phyloP scores from a whole-genome alignment of 805 yeast genomes.

The Clavispora fructus region DNA sequence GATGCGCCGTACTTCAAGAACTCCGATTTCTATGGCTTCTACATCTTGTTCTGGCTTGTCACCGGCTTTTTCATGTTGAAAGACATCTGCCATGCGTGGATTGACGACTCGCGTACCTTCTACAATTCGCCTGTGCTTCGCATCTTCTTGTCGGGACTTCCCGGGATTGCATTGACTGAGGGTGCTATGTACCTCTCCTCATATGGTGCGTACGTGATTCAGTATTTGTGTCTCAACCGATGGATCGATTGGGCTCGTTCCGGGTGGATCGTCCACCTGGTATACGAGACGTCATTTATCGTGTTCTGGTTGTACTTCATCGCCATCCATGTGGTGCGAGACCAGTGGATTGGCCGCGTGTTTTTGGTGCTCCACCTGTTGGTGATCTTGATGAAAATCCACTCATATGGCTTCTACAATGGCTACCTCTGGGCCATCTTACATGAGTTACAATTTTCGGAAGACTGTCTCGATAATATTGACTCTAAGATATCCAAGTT shows the following conservation, averaged over 20 bases:
- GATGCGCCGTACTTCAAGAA: conserved; percentile 44
- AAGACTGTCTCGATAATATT: conserved; percentile 25
- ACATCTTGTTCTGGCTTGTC: conserved; percentile 72
- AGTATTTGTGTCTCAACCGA: conserved; percentile 43
- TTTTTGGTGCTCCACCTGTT: conserved; percentile 78
- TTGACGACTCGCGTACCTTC: conserved; percentile 37
- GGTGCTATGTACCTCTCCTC: conserved; percentile 63
- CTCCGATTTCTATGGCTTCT: conserved; percentile 70
- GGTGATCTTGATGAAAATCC: conserved; percentile 91
- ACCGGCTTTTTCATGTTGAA: conserved; percentile 52
- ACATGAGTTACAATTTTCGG: conserved; percentile 50
- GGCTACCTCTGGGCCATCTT: conserved; percentile 76
- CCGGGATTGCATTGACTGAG: conserved; percentile 71
- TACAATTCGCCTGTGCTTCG: conserved; percentile 50
- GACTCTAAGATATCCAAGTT: conserved; percentile 23
- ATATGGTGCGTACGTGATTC: conserved; percentile 59
- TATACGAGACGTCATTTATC: conserved; percentile 51
- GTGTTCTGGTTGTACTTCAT: conserved; percentile 53
- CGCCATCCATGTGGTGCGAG: conserved; percentile 39
- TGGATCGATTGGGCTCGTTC: conserved; percentile 52
- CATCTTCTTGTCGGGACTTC: conserved; percentile 55
- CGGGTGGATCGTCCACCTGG: conserved; percentile 62
- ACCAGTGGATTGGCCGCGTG: conserved; percentile 89
- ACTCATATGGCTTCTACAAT: conserved; percentile 86
- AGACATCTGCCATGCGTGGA: conserved; percentile 48